These are phyloP conservation scores for Anisodus acutangulus DNA, from an alignment of 257 asterid genomes.

Conservation along the genomic window DNA sequence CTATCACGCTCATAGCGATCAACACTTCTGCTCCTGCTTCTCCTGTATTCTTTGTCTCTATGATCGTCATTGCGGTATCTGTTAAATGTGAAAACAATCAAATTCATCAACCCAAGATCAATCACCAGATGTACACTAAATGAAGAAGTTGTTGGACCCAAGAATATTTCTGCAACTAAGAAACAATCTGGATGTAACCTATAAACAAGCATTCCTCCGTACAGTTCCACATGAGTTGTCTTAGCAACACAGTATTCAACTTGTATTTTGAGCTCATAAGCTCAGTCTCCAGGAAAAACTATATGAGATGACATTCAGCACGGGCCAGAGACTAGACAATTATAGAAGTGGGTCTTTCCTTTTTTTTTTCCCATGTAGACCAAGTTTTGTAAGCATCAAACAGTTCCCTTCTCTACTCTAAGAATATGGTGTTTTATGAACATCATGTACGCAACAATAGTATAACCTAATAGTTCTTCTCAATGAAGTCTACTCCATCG, in stretches of 20 bases:
- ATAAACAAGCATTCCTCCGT: neutral
- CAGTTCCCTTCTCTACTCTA: neutral
- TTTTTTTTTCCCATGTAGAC: too few relatives aligned
- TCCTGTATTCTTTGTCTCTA: conserved; percentile 40
- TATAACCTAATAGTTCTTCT: neutral
- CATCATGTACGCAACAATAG: neutral
- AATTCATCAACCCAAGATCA: neutral
- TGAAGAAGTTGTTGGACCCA: neutral
- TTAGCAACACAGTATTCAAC: neutral
- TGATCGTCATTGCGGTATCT: conserved; percentile 44
- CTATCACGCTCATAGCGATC: conserved; percentile 41
- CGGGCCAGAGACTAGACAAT: neutral
- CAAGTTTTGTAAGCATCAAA: neutral
- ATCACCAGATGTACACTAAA: neutral
- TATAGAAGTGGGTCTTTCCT: neutral
- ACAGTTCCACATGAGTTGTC: neutral
- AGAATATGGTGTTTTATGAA: neutral
- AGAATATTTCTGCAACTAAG: neutral
- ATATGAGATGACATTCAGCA: too few relatives aligned
- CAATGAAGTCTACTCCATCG: neutral
- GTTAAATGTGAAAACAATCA: conserved; percentile 14
- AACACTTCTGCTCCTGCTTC: conserved; percentile 44
- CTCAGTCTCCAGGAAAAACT: neutral
- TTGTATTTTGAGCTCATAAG: neutral
- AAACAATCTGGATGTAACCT: neutral